phyloP scores from a whole-genome alignment of 2,329 filamentous ascomycete genomes.

The Fonsecaea nubica region DNA sequence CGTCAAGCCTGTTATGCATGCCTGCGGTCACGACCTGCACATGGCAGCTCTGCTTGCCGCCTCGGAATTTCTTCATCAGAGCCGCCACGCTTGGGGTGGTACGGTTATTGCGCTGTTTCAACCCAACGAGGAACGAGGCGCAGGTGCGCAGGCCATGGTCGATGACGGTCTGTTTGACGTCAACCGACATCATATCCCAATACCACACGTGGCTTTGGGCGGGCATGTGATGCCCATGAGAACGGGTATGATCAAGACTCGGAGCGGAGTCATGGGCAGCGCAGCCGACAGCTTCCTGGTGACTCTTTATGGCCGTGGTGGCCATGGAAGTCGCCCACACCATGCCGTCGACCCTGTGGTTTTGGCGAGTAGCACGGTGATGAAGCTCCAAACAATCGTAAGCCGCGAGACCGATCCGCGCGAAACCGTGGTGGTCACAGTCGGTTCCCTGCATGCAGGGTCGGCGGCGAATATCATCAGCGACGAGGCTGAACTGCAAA shows the following conservation, averaged over 20 bases:
- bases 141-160: conserved; percentile 68
- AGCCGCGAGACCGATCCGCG: conserved; percentile 60
- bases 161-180: conserved; percentile 61
- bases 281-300: conserved; percentile 56
- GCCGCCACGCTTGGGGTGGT: conserved; percentile 61
- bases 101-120: conserved; percentile 72
- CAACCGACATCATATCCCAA: conserved; percentile 47
- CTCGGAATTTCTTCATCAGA: conserved; percentile 55
- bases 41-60: conserved; percentile 62
- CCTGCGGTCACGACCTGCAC: conserved; percentile 65
- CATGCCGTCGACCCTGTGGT: conserved; percentile 64
- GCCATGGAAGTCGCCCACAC: conserved; percentile 64
- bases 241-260: conserved; percentile 49
- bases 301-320: conserved; percentile 63
- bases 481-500: conserved; percentile 59
- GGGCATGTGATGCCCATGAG: conserved; percentile 61
- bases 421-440: conserved; percentile 64
- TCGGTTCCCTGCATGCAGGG: conserved; percentile 63
- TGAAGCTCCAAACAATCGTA: conserved; percentile 65
- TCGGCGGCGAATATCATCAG: conserved; percentile 67
- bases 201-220: conserved; percentile 63
- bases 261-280: conserved; percentile 50
- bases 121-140: conserved; percentile 68
- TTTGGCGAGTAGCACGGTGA: conserved; percentile 61
- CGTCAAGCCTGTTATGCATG: conserved; percentile 62